phyloP scores from a whole-genome alignment of 2,329 filamentous ascomycete genomes.

The Tolypocladium nubicola region DNA sequence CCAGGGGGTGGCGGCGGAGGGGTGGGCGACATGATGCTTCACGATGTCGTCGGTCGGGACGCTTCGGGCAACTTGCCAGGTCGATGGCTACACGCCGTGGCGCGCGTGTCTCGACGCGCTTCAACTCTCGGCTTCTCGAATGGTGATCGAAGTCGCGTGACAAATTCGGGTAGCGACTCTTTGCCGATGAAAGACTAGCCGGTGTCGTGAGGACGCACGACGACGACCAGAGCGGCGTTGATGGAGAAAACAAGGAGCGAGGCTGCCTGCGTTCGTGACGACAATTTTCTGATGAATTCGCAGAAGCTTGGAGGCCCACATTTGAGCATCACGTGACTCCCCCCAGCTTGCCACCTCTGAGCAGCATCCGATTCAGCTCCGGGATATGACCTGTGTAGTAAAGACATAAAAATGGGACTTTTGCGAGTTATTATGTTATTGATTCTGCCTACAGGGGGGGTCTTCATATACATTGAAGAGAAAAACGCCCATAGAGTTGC shows the following conservation, averaged over 20 bases:
- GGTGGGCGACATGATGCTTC: slow-evolving; percentile 37
- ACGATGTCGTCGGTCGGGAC: slow-evolving; percentile 11
- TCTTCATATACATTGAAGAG: too few relatives aligned
- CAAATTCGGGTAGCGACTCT: slow-evolving; percentile 1
- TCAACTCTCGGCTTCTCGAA: slow-evolving; percentile 8
- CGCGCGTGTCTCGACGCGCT: slow-evolving; percentile 23
- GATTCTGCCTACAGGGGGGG: too few relatives aligned
- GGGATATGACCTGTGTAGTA: neutral
- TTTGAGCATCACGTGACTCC: neutral
- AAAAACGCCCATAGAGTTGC: too few relatives aligned
- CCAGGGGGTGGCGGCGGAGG: slow-evolving; percentile 48
- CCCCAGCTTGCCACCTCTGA: neutral
- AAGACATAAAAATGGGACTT: too few relatives aligned
- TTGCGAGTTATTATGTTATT: too few relatives aligned
- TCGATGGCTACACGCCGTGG: slow-evolving; percentile 22
- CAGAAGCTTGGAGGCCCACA: slow-evolving; percentile 5
- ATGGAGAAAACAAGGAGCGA: slow-evolving; percentile 7
- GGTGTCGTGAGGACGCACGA: slow-evolving; percentile 16
- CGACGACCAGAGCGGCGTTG: slow-evolving; percentile 19
- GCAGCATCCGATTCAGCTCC: neutral
- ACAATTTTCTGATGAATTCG: slow-evolving; percentile 23
- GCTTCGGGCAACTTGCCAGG: slow-evolving; percentile 13
- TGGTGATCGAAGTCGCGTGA: neutral
- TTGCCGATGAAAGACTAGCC: slow-evolving; percentile 12
- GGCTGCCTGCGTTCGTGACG: slow-evolving; percentile 15